Evolutionary conservation across 2,329 filamentous ascomycete species (phyloP), one percentile per base, ranked within the genome.

Genomic region (Fusarium secorum): DNA sequence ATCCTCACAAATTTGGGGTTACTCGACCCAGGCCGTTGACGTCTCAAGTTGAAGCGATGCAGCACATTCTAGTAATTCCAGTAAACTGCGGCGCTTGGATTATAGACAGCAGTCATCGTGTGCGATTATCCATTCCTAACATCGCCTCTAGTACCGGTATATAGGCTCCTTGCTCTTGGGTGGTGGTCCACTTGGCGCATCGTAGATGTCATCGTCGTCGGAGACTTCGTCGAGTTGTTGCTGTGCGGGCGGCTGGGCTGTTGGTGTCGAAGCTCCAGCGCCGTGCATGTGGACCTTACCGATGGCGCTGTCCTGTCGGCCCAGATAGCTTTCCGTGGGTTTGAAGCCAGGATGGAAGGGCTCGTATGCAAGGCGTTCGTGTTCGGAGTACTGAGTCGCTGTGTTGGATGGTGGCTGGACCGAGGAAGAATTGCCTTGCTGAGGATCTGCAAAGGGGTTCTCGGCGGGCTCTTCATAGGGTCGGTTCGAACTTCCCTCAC

Each of bases 281-380:
- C 81, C 83, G 51, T 83, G 81, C 83, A 83, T 84, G 13, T 79
- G 70, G 64, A 82, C 74, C 73, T 83, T 83, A 41, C 79, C 81
- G 44, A 81, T 58, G 24, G 81, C 81, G 60, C 82, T 83, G 20
- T 83, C 81, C 70, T 83, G 82, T 38, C 81, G 77, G 45, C 76
- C 78, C 4, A 70, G 30, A 48, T 76, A 76, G 52, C 74, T 76
- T 42, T 74, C 66, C 20, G 73, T 69, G 11, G 68, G 51, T 26
- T 65, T 68, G 62, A 81, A 79, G 10, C 82, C 81, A 4, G 82
- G 81, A 51, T 83, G 78, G 67, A 80, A 83, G 10, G 81, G 79
- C 63, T 84, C 82, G 26, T 72, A 71, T 9, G 76, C 74, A 33
- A 81, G 73, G 6, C 77, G 74, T 10, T 75, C 66, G 11, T 72